Evolutionary conservation across 768 basidiomycete species (phyloP), one percentile per base, ranked within the genome.

Genomic region (Heimioporus sp.): DNA sequence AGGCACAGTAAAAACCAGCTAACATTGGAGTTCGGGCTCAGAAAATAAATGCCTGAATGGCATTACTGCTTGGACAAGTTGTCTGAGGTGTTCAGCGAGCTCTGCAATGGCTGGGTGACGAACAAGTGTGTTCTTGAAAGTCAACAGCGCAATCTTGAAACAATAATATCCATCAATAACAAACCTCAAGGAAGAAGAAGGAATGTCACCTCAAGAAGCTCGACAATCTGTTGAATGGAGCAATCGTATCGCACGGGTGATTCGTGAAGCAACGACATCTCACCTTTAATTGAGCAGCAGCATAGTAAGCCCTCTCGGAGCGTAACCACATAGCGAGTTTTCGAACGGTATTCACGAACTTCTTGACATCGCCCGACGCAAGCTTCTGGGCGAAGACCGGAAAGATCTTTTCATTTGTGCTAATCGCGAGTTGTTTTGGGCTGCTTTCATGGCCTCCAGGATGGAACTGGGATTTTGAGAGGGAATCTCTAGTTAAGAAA

Each of bases 261-360:
- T 17, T 13, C 28, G 24, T 24, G 51, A 36, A 5, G 6, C n/a
- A 6, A n/a, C 12, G 39, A 21, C 38, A 9, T 59, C 69, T 53
- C 52, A 81, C 82, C 67, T 78, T 74, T 39, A 72, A 74, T 34
- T 79, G 74, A 39, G 80, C 82, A 31, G 54, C 68, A 1, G 62
- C 43, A 59, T 84, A 84, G 57, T 83, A 83, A 1, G 81, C 82
- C 55, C 74, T 76, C 38, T 72, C 69, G 46, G 75, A 74, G 21
- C 60, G 43, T 38, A 81, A 59, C 80, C 80, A 83, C 2, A n/a
- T 6, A 1, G 70, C 64, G 17, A 83, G 63, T 59, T 75, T 81
- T 16, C 59, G 59, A 7, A 74, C 32, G 2, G 55, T 67, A 16
- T 19, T 48, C 20, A 38, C 16, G 17, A 54, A 70, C 12, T 66